Conservation (phyloP, 1,284 basidiomycete species). For the Pyrrhoderma noxium region DNA sequence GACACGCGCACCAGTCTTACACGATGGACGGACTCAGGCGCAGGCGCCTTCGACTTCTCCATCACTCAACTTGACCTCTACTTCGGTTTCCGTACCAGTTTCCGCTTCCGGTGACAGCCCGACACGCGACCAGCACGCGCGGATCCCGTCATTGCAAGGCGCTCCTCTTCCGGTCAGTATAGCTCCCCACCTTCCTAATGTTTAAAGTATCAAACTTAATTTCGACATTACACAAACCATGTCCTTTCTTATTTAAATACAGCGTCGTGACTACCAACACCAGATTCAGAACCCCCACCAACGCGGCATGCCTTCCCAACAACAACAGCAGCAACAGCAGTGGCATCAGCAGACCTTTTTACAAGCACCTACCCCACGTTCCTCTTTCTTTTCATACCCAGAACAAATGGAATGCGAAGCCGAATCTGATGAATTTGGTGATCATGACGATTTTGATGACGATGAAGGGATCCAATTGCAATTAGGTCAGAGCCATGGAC, state of each 20-base stretch:
- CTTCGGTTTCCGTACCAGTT: not conserved
- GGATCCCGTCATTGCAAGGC: constrained; percentile 6
- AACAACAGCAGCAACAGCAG: constrained; percentile 2
- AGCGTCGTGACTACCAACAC: constrained; percentile 5
- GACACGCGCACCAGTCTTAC: constrained; percentile 4
- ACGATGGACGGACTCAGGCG: constrained; percentile 1
- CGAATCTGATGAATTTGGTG: constrained; percentile 8
- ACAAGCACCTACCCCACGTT: constrained; percentile 7
- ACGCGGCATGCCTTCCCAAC: constrained; percentile 6
- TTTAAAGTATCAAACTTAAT: not conserved
- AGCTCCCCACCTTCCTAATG: not conserved
- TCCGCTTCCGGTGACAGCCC: constrained; percentile 6
- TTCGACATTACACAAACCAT: not conserved
- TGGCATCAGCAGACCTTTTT: constrained; percentile 2
- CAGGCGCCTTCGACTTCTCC: constrained; percentile 2
- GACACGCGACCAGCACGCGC: not conserved
- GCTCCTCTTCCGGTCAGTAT: constrained; percentile 1
- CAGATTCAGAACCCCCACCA: constrained; percentile 4
- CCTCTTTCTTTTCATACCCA: not conserved
- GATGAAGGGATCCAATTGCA: not conserved
- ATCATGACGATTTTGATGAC: constrained; percentile 14
- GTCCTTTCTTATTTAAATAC: not conserved
- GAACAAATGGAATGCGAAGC: not conserved
- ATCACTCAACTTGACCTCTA: not conserved
- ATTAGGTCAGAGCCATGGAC: not conserved